phyloP scores from a whole-genome alignment of 2,329 filamentous ascomycete genomes.

The Fusarium decemcellulare region DNA sequence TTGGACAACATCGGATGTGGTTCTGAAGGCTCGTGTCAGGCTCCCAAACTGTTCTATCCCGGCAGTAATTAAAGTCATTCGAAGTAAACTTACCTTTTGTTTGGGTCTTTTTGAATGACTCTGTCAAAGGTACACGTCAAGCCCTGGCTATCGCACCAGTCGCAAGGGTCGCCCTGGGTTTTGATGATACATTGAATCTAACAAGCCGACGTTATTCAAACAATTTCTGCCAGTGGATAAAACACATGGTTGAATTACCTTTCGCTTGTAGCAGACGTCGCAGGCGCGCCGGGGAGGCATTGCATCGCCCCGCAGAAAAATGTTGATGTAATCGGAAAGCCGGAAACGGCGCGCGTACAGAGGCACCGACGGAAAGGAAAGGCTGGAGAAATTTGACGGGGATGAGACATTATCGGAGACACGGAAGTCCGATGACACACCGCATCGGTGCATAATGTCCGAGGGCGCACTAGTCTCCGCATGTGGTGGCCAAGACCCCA shows the following conservation, averaged over 20 bases:
- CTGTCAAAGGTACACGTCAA: conserved; percentile 42
- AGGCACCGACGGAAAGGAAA: conserved; percentile 22
- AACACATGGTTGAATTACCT: conserved; percentile 20
- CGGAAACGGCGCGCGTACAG: conserved; percentile 15
- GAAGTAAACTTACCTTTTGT: conserved; percentile 31
- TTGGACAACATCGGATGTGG: conserved; percentile 35
- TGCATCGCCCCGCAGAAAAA: background rate
- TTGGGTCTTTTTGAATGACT: conserved; percentile 33
- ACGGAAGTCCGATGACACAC: conserved; percentile 19
- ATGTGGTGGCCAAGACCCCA: background rate
- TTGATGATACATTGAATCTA: conserved; percentile 43
- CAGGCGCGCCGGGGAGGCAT: conserved; percentile 41
- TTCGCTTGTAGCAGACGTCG: conserved; percentile 40
- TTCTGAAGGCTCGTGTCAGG: conserved; percentile 12
- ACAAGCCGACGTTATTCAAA: background rate
- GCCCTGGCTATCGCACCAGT: conserved; percentile 42
- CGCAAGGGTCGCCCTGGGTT: conserved; percentile 31
- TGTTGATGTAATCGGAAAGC: conserved; percentile 37
- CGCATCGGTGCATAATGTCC: background rate
- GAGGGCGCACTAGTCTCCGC: background rate
- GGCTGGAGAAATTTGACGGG: background rate
- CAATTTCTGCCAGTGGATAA: background rate
- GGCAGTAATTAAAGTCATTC: background rate
- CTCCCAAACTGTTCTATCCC: background rate
- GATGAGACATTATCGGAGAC: conserved; percentile 4